Conservation (phyloP, 2,329 filamentous ascomycete genomes). For the Trichoderma afroharzianum region DNA sequence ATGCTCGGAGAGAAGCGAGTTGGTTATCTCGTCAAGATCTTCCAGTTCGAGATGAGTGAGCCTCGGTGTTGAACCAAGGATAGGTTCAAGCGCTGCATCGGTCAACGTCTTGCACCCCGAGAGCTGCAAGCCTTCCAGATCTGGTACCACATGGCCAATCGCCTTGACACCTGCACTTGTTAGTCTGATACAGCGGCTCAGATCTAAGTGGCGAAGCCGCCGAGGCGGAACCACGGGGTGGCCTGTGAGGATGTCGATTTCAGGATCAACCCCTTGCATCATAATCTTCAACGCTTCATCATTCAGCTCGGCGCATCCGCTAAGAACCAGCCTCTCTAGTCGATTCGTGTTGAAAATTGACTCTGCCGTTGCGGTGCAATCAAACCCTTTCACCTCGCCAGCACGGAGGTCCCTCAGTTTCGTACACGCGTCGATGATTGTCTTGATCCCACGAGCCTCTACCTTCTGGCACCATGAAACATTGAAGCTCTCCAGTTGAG, state of each 20-base stretch:
- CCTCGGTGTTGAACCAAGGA: constrained; percentile 71
- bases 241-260: constrained; percentile 77
- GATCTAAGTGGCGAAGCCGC: constrained; percentile 76
- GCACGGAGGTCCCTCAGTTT: constrained; percentile 76
- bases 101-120: constrained; percentile 72
- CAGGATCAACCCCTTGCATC: constrained; percentile 70
- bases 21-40: constrained; percentile 74
- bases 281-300: constrained; percentile 72
- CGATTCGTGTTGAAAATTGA: constrained; percentile 76
- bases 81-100: constrained; percentile 66
- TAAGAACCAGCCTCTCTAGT: constrained; percentile 77
- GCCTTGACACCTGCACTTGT: constrained; percentile 68
- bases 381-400: constrained; percentile 76
- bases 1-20: constrained; percentile 65
- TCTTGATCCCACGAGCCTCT: constrained; percentile 70
- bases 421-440: constrained; percentile 68
- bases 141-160: constrained; percentile 70
- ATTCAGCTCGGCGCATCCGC: constrained; percentile 72
- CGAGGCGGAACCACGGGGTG: constrained; percentile 72
- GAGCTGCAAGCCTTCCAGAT: constrained; percentile 78
- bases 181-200: constrained; percentile 73
- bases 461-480: constrained; percentile 91
- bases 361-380: constrained; percentile 67
- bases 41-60: constrained; percentile 89
- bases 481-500: constrained; percentile 78